Conservation (phyloP, 331 rosid genomes). For the Dryas integrifolia region DNA sequence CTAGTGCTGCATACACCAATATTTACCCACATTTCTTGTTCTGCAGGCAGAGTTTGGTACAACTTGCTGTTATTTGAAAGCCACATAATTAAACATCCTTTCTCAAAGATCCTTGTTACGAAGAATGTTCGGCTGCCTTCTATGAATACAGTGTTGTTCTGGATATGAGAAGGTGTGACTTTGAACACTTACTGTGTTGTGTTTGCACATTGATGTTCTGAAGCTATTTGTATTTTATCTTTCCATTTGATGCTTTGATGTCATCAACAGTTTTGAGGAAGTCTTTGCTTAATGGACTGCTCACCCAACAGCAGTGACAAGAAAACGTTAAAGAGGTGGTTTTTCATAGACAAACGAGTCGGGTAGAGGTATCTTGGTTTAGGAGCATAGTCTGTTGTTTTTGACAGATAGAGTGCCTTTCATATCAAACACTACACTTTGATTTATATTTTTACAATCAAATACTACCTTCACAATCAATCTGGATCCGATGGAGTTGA, state of each 20-base stretch:
- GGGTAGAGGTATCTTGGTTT: conserved; percentile 40
- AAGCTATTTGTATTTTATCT: not conserved
- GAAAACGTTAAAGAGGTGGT: conserved; percentile 85
- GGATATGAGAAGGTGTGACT: conserved; percentile 57
- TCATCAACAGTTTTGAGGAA: conserved; percentile 48
- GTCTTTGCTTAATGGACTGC: conserved; percentile 75
- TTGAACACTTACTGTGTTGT: not conserved
- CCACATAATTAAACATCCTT: not conserved
- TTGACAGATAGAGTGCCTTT: conserved; percentile 20
- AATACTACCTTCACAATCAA: not conserved
- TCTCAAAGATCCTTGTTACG: not conserved
- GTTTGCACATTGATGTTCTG: not conserved
- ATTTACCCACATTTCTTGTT: not conserved
- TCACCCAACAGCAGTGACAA: conserved; percentile 69
- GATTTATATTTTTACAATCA: not conserved
- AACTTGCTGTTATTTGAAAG: not conserved
- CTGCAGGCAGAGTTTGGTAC: conserved; percentile 1
- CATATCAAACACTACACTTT: conserved; percentile 1
- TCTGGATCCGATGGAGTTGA: conserved; percentile 66
- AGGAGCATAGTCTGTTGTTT: not conserved
- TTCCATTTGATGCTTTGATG: conserved; percentile 8
- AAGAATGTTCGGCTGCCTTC: conserved; percentile 20
- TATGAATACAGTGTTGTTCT: conserved; percentile 32
- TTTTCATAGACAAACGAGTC: conserved; percentile 85
- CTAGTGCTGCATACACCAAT: not conserved